These are phyloP conservation scores for Colletotrichum orchidophilum DNA, from an alignment of 2,329 filamentous ascomycete species.

Conservation along the genomic window DNA sequence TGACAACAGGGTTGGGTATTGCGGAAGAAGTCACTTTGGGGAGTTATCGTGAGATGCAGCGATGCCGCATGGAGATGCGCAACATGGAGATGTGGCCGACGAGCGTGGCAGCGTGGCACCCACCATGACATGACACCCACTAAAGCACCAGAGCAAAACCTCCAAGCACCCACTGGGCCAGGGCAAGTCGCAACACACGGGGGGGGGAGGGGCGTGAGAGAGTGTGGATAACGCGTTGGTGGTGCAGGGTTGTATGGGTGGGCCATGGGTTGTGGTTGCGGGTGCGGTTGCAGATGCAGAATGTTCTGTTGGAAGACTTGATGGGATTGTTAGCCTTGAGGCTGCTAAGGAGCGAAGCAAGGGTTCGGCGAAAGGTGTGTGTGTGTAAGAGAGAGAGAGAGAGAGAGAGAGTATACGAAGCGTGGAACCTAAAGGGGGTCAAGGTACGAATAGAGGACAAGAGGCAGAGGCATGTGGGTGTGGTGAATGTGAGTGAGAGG, in stretches of 20 bases:
- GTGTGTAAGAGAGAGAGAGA: not conserved
- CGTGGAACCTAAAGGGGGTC: not conserved
- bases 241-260: not conserved
- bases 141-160: not conserved
- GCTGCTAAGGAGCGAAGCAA: not conserved
- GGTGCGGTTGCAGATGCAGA: not conserved
- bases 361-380: constrained; percentile 6
- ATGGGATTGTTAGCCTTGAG: constrained; percentile 1
- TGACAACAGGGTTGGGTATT: not conserved
- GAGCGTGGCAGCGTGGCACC: not conserved
- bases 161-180: not conserved
- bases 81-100: not conserved
- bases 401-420: constrained; percentile 1
- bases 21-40: constrained; percentile 3
- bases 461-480: not conserved
- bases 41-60: constrained; percentile 19
- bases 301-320: not conserved
- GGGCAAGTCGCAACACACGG: not conserved
- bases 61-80: constrained; percentile 10
- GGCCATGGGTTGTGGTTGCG: not conserved
- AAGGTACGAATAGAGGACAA: constrained; percentile 1
- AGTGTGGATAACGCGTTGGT: not conserved
- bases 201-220: not conserved
- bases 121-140: not conserved
- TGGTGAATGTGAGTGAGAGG: constrained; percentile 13